These are phyloP conservation scores for Oryza australiensis DNA, from an alignment of 176 grass and related monocot species.

Conservation along the genomic window DNA sequence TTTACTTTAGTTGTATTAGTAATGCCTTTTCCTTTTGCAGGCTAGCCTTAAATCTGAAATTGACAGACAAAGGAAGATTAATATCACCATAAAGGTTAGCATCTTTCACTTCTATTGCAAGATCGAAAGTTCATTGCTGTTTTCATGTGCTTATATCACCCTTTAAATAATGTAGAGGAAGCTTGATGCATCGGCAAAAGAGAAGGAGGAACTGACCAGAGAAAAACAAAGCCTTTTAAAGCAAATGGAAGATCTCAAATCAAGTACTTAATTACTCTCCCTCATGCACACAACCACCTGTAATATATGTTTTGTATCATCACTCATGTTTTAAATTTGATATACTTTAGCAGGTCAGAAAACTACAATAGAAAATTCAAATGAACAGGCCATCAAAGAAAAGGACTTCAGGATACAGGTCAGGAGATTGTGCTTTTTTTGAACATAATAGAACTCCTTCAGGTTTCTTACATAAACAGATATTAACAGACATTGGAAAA, in stretches of 20 bases:
- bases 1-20: conserved; percentile 24
- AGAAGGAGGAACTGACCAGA: conserved; percentile 55
- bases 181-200: conserved; percentile 48
- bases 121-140: background rate
- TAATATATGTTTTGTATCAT: conserved; percentile 9
- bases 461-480: conserved; percentile 37
- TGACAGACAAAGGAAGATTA: conserved; percentile 56
- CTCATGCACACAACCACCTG: background rate
- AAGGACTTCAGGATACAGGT: conserved; percentile 98
- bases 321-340: conserved; percentile 34
- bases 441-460: background rate
- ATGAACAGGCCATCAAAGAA: conserved; percentile 72
- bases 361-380: conserved; percentile 43
- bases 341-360: conserved; percentile 69
- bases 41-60: conserved; percentile 61
- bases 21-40: conserved; percentile 43
- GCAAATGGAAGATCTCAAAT: conserved; percentile 94
- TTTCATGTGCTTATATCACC: background rate
- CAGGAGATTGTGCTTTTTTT: conserved; percentile 22
- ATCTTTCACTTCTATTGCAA: conserved; percentile 21
- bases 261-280: conserved; percentile 52
- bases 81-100: conserved; percentile 48
- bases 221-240: conserved; percentile 72
- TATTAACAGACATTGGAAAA: conserved; percentile 78
- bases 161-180: conserved; percentile 62